Conservation (phyloP, 148 eudicot genomes). For the Dianthus caryophyllus region DNA sequence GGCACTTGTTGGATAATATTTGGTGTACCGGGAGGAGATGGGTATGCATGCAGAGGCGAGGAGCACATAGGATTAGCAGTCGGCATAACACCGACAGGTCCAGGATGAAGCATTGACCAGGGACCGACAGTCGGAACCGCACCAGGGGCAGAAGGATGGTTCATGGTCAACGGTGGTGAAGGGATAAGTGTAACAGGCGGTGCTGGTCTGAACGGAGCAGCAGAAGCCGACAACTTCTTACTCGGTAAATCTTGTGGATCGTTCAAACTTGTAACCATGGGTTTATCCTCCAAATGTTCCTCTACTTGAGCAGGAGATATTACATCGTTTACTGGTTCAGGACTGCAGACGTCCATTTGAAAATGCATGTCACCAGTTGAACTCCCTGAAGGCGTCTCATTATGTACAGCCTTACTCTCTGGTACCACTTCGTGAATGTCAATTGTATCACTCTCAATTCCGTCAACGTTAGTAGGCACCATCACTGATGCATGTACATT, state of each 20-base stretch:
- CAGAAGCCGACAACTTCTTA: slow-evolving; percentile 92
- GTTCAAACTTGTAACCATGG: slow-evolving; percentile 37
- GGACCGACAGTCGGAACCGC: slow-evolving; percentile 54
- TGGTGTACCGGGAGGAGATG: slow-evolving; percentile 87
- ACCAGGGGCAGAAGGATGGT: slow-evolving; percentile 57
- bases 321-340: slow-evolving; percentile 26
- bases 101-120: slow-evolving; percentile 85
- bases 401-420: slow-evolving; percentile 26
- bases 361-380: slow-evolving; percentile 28
- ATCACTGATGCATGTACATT: slow-evolving; percentile 23
- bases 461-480: slow-evolving; percentile 28
- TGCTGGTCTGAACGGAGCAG: slow-evolving; percentile 84
- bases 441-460: slow-evolving; percentile 32
- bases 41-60: slow-evolving; percentile 74
- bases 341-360: slow-evolving; percentile 26
- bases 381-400: slow-evolving; percentile 26
- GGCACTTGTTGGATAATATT: slow-evolving; percentile 75
- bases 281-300: slow-evolving; percentile 47
- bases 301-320: slow-evolving; percentile 28
- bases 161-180: slow-evolving; percentile 55
- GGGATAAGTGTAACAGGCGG: slow-evolving; percentile 40
- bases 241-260: slow-evolving; percentile 53
- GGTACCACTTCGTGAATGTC: slow-evolving; percentile 50
- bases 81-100: slow-evolving; percentile 47
- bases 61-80: slow-evolving; percentile 47